phyloP scores from a whole-genome alignment of 495 filamentous ascomycete genomes.

The Aspergillus kassunensis region DNA sequence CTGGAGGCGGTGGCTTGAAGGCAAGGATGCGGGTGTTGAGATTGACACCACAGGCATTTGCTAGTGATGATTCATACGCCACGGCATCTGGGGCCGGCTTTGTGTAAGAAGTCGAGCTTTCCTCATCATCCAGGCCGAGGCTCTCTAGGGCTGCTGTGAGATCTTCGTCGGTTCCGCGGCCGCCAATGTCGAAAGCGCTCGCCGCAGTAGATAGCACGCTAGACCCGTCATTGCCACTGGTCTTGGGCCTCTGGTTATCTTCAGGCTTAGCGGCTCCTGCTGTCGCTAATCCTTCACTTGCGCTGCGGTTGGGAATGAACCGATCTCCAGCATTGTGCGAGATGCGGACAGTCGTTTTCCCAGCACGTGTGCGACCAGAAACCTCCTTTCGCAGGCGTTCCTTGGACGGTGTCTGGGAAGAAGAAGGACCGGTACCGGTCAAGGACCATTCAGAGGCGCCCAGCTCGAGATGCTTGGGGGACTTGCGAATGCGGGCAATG shows the following conservation, averaged over 20 bases:
- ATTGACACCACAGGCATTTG: constrained; percentile 86
- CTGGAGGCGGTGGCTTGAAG: constrained; percentile 95
- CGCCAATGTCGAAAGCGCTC: constrained; percentile 60
- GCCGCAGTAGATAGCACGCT: constrained; percentile 65
- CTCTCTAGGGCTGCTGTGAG: constrained; percentile 73
- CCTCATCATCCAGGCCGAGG: constrained; percentile 65
- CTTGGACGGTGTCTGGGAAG: constrained; percentile 67
- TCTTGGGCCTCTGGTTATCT: constrained; percentile 66
- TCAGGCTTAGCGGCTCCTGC: constrained; percentile 77
- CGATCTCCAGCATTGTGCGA: constrained; percentile 76
- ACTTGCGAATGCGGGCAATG: constrained; percentile 68
- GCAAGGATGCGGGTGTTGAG: constrained; percentile 95
- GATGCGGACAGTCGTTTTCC: constrained; percentile 70
- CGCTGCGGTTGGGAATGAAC: constrained; percentile 89
- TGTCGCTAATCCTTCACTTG: constrained; percentile 82
- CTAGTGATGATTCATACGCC: constrained; percentile 89
- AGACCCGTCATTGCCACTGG: constrained; percentile 59
- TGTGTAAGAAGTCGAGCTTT: constrained; percentile 53
- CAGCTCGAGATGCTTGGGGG: constrained; percentile 80
- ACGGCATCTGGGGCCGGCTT: constrained; percentile 80
- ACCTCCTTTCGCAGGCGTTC: constrained; percentile 60
- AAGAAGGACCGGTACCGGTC: constrained; percentile 69
- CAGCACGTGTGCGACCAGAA: constrained; percentile 57
- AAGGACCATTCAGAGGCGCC: constrained; percentile 91
- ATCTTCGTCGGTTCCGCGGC: constrained; percentile 66